These are phyloP conservation scores for Colletotrichum tabaci DNA, from an alignment of 2,329 filamentous ascomycete genomes.

Conservation along the genomic window DNA sequence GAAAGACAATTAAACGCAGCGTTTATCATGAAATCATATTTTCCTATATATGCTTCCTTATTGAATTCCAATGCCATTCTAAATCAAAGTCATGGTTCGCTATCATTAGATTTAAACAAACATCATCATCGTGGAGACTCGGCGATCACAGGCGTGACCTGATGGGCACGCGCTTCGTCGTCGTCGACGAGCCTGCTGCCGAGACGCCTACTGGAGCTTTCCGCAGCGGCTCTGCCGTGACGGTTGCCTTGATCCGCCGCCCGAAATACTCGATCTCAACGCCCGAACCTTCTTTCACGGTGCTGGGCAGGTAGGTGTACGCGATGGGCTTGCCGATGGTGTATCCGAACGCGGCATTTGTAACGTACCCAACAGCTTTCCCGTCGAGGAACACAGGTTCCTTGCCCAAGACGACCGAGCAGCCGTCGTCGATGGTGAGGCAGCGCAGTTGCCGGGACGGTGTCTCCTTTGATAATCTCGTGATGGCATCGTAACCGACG, in stretches of 20 bases:
- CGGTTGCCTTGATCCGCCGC: constrained; percentile 65
- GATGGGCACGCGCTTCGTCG: not conserved
- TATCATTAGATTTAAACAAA: not conserved
- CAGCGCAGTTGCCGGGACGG: constrained; percentile 59
- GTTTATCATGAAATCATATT: no score
- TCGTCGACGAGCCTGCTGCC: not conserved
- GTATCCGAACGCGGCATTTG: constrained; percentile 73
- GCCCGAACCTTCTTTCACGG: constrained; percentile 60
- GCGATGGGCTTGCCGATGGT: constrained; percentile 71
- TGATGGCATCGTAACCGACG: constrained; percentile 66
- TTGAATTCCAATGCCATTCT: no score
- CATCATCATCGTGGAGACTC: not conserved
- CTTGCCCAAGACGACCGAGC: constrained; percentile 72
- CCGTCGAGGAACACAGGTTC: constrained; percentile 70
- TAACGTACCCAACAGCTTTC: constrained; percentile 69
- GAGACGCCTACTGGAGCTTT: constrained; percentile 36
- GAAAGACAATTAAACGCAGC: no score
- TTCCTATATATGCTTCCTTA: not conserved
- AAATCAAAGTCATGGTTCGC: not conserved
- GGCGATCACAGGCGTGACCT: constrained; percentile 20
- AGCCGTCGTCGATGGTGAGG: constrained; percentile 69
- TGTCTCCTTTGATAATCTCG: constrained; percentile 54
- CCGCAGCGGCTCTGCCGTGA: constrained; percentile 65
- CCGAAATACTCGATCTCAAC: constrained; percentile 77
- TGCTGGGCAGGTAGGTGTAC: constrained; percentile 69